phyloP scores from a whole-genome alignment of 2,329 filamentous ascomycete genomes.

The Xylariaceae sp. region DNA sequence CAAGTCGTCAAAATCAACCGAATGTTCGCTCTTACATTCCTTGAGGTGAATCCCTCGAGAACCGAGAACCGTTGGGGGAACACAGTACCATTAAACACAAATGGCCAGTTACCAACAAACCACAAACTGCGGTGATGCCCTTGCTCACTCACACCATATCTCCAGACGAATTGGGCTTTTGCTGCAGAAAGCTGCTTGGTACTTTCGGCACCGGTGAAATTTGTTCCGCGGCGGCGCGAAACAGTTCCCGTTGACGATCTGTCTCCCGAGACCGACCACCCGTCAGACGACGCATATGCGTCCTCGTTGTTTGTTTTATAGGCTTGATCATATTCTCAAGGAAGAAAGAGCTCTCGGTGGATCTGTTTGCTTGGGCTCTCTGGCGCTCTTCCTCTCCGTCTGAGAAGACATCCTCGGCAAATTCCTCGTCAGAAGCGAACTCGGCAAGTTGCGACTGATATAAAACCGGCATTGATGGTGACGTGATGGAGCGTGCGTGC shows the following conservation, averaged over 20 bases:
- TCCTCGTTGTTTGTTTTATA: constrained; percentile 50
- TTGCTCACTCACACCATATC: constrained; percentile 20
- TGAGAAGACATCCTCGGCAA: constrained; percentile 66
- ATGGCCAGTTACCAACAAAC: not conserved
- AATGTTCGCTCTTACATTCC: too few relatives aligned
- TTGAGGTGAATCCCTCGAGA: not conserved
- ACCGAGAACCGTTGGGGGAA: not conserved
- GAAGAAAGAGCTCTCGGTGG: constrained; percentile 45
- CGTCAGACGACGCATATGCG: constrained; percentile 57
- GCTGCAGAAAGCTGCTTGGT: constrained; percentile 30
- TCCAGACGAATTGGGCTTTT: constrained; percentile 25
- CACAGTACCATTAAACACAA: constrained; percentile 1
- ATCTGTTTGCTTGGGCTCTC: not conserved
- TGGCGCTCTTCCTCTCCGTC: constrained; percentile 61
- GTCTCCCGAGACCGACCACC: constrained; percentile 44
- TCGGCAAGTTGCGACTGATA: constrained; percentile 53
- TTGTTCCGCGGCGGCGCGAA: constrained; percentile 30
- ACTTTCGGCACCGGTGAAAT: constrained; percentile 40
- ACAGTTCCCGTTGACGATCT: constrained; percentile 34
- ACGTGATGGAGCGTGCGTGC: constrained; percentile 79
- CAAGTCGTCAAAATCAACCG: too few relatives aligned
- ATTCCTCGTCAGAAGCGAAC: constrained; percentile 71
- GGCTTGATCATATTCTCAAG: constrained; percentile 58
- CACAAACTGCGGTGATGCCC: not conserved
- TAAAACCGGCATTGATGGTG: constrained; percentile 57